Conservation (phyloP, 1,139 yeast species). For the Taiozyma sp. region DNA sequence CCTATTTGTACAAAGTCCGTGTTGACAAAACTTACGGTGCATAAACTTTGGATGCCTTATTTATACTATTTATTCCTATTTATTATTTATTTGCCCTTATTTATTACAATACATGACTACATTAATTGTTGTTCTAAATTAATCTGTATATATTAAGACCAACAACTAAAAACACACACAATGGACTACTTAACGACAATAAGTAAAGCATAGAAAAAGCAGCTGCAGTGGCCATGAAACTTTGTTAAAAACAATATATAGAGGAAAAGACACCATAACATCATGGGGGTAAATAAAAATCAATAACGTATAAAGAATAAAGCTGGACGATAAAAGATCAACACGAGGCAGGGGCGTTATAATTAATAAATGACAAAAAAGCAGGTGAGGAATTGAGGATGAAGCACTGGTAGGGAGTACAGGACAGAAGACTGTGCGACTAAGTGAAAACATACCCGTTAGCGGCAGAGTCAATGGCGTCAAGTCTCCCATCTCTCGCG, state of each 20-base stretch:
- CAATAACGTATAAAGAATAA: neutral
- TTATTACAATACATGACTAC: neutral
- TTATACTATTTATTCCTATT: neutral
- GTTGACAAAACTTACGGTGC: constrained; percentile 16
- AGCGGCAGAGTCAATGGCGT: constrained; percentile 39
- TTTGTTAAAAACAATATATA: neutral
- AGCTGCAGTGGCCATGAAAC: neutral
- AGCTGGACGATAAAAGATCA: neutral
- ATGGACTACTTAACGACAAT: neutral
- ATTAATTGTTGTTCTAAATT: neutral
- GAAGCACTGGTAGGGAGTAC: neutral
- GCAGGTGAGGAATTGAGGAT: neutral
- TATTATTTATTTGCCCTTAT: neutral
- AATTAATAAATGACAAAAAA: neutral
- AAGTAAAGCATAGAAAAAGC: neutral
- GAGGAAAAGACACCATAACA: neutral
- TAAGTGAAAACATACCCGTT: constrained; percentile 29
- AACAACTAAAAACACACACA: neutral
- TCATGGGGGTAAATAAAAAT: neutral
- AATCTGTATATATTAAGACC: neutral
- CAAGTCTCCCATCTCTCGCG: constrained; percentile 42
- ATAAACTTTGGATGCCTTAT: neutral
- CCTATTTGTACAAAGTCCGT: constrained; percentile 14
- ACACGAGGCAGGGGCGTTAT: neutral
- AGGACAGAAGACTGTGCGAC: neutral